A percentile compares a stretch with the other conserved stretches of the same genome.
Conservation (phyloP, 345 rosid genomes). For the Arabidopsis thaliana region TAIR10.1 NC_003070.9:5418001-5418500, state of each 20-base stretch:
- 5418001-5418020: conserved; percentile 86
- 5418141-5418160: conserved; percentile 56
- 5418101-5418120: conserved; percentile 9
- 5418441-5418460: conserved; percentile 46
- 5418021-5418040: conserved; percentile 83
- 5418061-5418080: conserved; percentile 81
- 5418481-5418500: conserved; percentile 93
- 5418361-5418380: conserved; percentile 84
- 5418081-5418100: conserved; percentile 32
- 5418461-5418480: conserved; percentile 78
- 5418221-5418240: conserved; percentile 79
- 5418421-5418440: conserved; percentile 19
- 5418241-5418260: conserved; percentile 37
- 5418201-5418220: conserved; percentile 88
- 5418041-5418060: conserved; percentile 80
- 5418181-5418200: conserved; percentile 83
- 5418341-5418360: conserved; percentile 84
- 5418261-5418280: conserved; percentile 34
- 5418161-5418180: conserved; percentile 85
- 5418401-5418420: conserved; percentile 27
- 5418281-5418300: conserved; percentile 6
- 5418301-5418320: conserved; percentile 89
- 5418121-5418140: conserved; percentile 18
- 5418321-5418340: conserved; percentile 97
- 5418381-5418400: conserved; percentile 25